Conservation (phyloP, 768 basidiomycete genomes). For the Naganishia vaughanmartiniae region DNA sequence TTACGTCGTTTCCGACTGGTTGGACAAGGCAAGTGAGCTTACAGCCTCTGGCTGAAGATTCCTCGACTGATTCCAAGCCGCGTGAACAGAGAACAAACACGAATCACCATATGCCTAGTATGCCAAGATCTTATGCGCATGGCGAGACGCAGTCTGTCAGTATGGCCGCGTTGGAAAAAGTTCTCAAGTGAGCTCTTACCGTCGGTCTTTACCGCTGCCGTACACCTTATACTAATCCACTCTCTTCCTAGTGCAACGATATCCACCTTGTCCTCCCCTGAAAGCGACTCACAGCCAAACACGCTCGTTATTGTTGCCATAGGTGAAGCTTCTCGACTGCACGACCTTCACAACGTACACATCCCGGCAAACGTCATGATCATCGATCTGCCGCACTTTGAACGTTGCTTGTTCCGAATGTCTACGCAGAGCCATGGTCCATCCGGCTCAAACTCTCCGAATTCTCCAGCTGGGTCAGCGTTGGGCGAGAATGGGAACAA, state of each 20-base stretch:
- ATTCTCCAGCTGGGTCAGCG: slow-evolving; percentile 33
- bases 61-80: slow-evolving; percentile 3
- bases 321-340: slow-evolving; percentile 45
- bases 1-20: slow-evolving; percentile 49
- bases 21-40: slow-evolving; percentile 47
- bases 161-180: slow-evolving; percentile 43
- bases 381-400: slow-evolving; percentile 46
- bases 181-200: slow-evolving; percentile 43
- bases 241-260: slow-evolving; percentile 41
- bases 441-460: slow-evolving; percentile 34
- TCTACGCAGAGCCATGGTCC: slow-evolving; percentile 29
- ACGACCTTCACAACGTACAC: slow-evolving; percentile 28
- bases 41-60: neutral
- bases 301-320: slow-evolving; percentile 45
- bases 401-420: slow-evolving; percentile 43
- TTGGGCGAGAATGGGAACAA: neutral
- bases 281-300: slow-evolving; percentile 44
- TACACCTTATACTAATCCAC: neutral
- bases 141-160: slow-evolving; percentile 45
- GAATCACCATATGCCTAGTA: slow-evolving; percentile 40
- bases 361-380: slow-evolving; percentile 46
- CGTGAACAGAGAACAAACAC: slow-evolving; percentile 41
- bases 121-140: slow-evolving; percentile 47
- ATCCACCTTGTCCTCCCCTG: slow-evolving; percentile 45
- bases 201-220: neutral